Conservation (phyloP, 768 basidiomycete species). For the Termitomyces sp. region DNA sequence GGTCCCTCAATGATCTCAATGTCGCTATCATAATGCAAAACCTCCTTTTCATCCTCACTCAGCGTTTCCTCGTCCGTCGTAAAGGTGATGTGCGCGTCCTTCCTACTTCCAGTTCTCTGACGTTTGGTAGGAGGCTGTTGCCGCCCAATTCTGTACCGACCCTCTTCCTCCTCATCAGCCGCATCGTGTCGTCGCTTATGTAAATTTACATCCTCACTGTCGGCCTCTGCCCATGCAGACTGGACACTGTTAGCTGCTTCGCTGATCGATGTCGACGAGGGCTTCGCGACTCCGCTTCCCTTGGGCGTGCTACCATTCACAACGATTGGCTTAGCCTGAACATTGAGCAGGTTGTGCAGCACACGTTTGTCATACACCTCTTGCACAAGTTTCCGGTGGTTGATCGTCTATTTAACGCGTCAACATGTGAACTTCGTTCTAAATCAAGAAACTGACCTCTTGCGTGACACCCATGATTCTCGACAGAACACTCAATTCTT, state of each 20-base stretch:
- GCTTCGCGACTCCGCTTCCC: neutral
- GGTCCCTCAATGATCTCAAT: neutral
- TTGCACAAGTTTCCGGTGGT: slow-evolving; percentile 62
- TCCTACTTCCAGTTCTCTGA: slow-evolving; percentile 32
- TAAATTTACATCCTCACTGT: slow-evolving; percentile 17
- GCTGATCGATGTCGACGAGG: neutral
- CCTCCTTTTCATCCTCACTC: slow-evolving; percentile 21
- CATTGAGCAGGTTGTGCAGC: slow-evolving; percentile 55
- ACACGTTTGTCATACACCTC: slow-evolving; percentile 58
- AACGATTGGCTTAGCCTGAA: slow-evolving; percentile 20
- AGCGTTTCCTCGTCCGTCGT: slow-evolving; percentile 29
- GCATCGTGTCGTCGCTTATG: slow-evolving; percentile 4
- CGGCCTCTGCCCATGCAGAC: slow-evolving; percentile 10
- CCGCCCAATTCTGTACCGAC: slow-evolving; percentile 44
- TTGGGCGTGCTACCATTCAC: neutral
- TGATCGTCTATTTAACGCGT: slow-evolving; percentile 49
- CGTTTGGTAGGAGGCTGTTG: slow-evolving; percentile 41
- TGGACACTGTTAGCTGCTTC: neutral
- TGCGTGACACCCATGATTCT: slow-evolving; percentile 79
- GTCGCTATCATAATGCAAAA: neutral
- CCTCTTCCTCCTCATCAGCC: slow-evolving; percentile 40
- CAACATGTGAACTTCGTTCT: neutral
- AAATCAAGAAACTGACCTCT: slow-evolving; percentile 48
- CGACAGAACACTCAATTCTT: slow-evolving; percentile 74
- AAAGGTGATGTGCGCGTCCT: slow-evolving; percentile 35